These are phyloP conservation scores for Beauveria brongniartii DNA, from an alignment of 2,329 filamentous ascomycete genomes.

Conservation along the genomic window DNA sequence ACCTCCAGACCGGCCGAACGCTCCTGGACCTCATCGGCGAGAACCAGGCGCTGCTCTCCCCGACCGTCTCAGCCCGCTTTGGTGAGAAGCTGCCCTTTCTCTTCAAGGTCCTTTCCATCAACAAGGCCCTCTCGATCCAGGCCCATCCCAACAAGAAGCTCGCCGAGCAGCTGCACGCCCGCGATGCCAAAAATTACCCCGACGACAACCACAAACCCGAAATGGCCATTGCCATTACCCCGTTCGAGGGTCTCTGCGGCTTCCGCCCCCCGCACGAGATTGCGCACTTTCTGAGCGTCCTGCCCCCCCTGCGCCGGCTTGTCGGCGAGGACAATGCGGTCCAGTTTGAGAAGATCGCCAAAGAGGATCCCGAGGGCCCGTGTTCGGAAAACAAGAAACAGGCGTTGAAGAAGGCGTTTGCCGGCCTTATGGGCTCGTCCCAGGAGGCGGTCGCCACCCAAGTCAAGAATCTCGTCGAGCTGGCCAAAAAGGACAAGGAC, in stretches of 20 bases:
- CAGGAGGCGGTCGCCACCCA: slow-evolving; percentile 47
- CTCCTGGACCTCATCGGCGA: slow-evolving; percentile 82
- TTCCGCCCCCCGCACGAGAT: slow-evolving; percentile 87
- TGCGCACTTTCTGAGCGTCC: slow-evolving; percentile 63
- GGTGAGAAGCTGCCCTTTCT: slow-evolving; percentile 83
- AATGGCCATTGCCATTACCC: slow-evolving; percentile 96
- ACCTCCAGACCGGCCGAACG: slow-evolving; percentile 73
- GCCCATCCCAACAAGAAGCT: slow-evolving; percentile 91
- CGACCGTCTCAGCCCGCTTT: slow-evolving; percentile 65
- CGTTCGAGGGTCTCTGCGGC: slow-evolving; percentile 92
- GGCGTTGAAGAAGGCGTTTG: slow-evolving; percentile 67
- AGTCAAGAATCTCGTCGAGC: slow-evolving; percentile 59
- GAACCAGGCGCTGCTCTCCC: slow-evolving; percentile 74
- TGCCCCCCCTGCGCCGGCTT: slow-evolving; percentile 52
- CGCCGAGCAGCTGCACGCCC: slow-evolving; percentile 77
- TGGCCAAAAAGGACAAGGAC: slow-evolving; percentile 58
- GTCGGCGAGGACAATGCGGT: slow-evolving; percentile 57
- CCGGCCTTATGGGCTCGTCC: slow-evolving; percentile 70
- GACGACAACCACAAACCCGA: slow-evolving; percentile 99
- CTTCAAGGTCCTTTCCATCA: slow-evolving; percentile 95
- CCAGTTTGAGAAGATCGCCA: slow-evolving; percentile 44
- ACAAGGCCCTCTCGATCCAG: slow-evolving; percentile 94
- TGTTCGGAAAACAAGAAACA: slow-evolving; percentile 61
- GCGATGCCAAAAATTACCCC: slow-evolving; percentile 88
- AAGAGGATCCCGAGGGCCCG: slow-evolving; percentile 30